These are phyloP conservation scores for Lodderomyces orthopsilosis DNA, from an alignment of 1,139 yeast genomes.

Conservation along the genomic window DNA sequence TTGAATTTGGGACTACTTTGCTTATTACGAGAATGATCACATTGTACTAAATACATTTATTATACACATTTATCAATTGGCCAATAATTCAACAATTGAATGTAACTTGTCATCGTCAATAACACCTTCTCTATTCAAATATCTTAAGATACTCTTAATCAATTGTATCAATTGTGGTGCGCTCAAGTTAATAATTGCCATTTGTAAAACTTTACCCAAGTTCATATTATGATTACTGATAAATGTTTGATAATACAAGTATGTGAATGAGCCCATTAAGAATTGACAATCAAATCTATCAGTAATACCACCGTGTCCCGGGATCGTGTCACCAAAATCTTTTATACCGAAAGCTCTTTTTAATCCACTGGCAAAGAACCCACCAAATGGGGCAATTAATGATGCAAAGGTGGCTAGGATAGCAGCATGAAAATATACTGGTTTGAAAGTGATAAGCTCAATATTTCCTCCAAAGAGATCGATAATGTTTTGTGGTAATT, in stretches of 20 bases:
- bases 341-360: constrained; percentile 93
- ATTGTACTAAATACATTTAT: not conserved
- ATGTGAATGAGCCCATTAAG: constrained; percentile 93
- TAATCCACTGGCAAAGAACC: constrained; percentile 94
- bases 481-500: constrained; percentile 67
- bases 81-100: constrained; percentile 28
- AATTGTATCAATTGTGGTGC: constrained; percentile 65
- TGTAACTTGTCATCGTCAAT: constrained; percentile 33
- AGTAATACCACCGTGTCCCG: constrained; percentile 96
- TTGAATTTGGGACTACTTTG: no score
- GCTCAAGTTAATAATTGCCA: constrained; percentile 69
- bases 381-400: constrained; percentile 97
- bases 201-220: constrained; percentile 71
- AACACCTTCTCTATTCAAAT: constrained; percentile 56
- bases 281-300: constrained; percentile 98
- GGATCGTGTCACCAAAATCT: constrained; percentile 37
- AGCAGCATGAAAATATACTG: constrained; percentile 85
- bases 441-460: constrained; percentile 65
- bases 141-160: constrained; percentile 58
- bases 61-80: constrained; percentile 12
- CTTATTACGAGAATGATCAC: no score
- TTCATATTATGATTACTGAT: constrained; percentile 70
- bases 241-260: constrained; percentile 89
- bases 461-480: constrained; percentile 20
- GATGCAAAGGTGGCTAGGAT: constrained; percentile 93